Base-by-base conservation (phyloP, 495 filamentous ascomycete genomes). In the Xylaria bambusicola region DNA sequence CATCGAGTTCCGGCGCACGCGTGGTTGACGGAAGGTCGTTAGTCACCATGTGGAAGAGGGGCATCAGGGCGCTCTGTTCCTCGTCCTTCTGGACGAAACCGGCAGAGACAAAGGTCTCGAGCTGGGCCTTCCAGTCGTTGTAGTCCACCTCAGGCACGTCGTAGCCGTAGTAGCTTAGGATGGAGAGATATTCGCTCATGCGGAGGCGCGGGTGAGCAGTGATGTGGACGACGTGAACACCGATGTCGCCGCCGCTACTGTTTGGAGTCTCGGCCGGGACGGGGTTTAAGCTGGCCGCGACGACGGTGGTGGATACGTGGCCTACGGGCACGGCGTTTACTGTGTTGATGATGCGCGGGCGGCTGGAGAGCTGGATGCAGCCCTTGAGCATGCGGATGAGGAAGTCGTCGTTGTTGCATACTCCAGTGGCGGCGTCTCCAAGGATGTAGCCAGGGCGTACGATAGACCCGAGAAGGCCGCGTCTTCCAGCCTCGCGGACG, bases 321-420 rank as follows among this genome's bases (percentile, higher is more conserved):
- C 86, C 84, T 31, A 97, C 92, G 0, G 94, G 93, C 3, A 96
- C 91, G 69, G 86, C 84, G 75, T 98, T 98, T 67, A 97, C 85
- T 0, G 91, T 93, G 74, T 97, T 98, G 72, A 77, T 67, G 62
- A 98, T 93, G 57, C 83, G 78, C 0, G 94, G 94, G 1, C 88
- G 83, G 23, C 80, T 74, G 1, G 72, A 73, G 0, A 97, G 75
- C 71, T 98, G 93, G 46, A 95, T 82, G 61, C 91, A 95, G 46
- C 91, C 93, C 75, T 97, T 97, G 38, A 88, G 70, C 81, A 97
- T 83, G 47, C 93, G 88, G 54, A 96, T 83, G 21, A 97, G 77
- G 80, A 97, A 97, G 73, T 97, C 93, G 68, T 97, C 93, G 7
- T 88, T 92, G 72, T 88, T 92, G 62, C 84, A 87, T 17, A 87